phyloP scores from a whole-genome alignment of 805 yeast species.

The Komagataella populi region DNA sequence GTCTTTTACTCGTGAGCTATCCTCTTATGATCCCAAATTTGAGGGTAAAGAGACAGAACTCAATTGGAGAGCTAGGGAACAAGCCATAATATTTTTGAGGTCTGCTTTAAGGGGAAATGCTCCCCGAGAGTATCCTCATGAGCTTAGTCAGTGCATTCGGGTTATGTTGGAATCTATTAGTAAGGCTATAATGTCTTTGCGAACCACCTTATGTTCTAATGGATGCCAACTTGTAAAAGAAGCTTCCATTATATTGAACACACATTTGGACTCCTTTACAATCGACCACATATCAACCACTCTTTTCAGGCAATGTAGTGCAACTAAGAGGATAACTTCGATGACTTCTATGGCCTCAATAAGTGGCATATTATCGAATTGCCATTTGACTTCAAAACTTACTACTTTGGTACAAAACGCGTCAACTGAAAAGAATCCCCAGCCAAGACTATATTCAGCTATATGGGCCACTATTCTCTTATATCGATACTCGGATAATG shows the following conservation, averaged over 20 bases:
- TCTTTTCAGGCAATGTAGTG: constrained; percentile 38
- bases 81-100: constrained; percentile 41
- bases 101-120: constrained; percentile 48
- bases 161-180: constrained; percentile 42
- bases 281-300: constrained; percentile 35
- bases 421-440: constrained; percentile 54
- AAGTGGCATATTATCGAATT: constrained; percentile 39
- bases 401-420: constrained; percentile 35
- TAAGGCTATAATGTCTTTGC: constrained; percentile 55
- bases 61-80: constrained; percentile 74
- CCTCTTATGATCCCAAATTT: constrained; percentile 25
- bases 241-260: constrained; percentile 26
- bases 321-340: constrained; percentile 53
- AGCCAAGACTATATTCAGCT: constrained; percentile 57
- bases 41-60: constrained; percentile 72
- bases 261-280: constrained; percentile 26
- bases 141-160: constrained; percentile 18
- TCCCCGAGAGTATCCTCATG: constrained; percentile 19
- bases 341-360: constrained; percentile 40
- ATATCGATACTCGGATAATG: constrained; percentile 30
- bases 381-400: constrained; percentile 38
- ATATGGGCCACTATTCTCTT: constrained; percentile 56
- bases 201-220: constrained; percentile 71
- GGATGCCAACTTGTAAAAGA: constrained; percentile 75
- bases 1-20: constrained; percentile 15